Evolutionary conservation across 176 grass and related monocot genomes (phyloP).

Genomic region (Secale cereale): DNA sequence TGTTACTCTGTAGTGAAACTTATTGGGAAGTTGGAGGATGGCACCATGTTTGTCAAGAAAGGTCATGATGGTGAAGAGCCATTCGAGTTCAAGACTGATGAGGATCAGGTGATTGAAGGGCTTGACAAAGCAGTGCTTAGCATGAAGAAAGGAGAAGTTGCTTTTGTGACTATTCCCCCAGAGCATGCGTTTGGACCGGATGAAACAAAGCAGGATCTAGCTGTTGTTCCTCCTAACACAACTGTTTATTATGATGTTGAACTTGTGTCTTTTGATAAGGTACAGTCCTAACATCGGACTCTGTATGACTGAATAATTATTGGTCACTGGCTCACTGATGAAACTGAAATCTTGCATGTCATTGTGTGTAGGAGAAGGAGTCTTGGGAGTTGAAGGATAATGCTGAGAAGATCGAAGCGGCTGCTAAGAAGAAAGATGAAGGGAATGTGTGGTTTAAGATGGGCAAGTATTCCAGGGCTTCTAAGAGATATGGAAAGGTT

Average conservation of each 20-base stretch:
- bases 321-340: not conserved
- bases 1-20: constrained; percentile 56
- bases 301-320: not conserved
- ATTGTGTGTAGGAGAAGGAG: constrained; percentile 55
- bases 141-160: constrained; percentile 83
- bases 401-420: constrained; percentile 76
- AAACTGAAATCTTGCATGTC: not conserved
- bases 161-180: constrained; percentile 58
- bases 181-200: constrained; percentile 55
- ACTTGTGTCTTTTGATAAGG: constrained; percentile 81
- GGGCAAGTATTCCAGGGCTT: constrained; percentile 68
- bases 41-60: constrained; percentile 76
- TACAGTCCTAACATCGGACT: not conserved
- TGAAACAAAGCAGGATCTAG: constrained; percentile 65
- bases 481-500: constrained; percentile 85
- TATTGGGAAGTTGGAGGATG: constrained; percentile 68
- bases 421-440: constrained; percentile 84
- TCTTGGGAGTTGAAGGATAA: constrained; percentile 74
- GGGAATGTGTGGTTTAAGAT: constrained; percentile 74
- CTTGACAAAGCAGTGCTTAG: constrained; percentile 68
- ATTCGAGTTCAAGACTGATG: constrained; percentile 80
- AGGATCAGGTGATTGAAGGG: constrained; percentile 83
- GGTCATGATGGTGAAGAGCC: constrained; percentile 67
- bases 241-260: constrained; percentile 66
- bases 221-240: constrained; percentile 51